Base-by-base conservation (phyloP, 371 early-diverging fungal genomes). In the Haplosporangium sp. region DNA sequence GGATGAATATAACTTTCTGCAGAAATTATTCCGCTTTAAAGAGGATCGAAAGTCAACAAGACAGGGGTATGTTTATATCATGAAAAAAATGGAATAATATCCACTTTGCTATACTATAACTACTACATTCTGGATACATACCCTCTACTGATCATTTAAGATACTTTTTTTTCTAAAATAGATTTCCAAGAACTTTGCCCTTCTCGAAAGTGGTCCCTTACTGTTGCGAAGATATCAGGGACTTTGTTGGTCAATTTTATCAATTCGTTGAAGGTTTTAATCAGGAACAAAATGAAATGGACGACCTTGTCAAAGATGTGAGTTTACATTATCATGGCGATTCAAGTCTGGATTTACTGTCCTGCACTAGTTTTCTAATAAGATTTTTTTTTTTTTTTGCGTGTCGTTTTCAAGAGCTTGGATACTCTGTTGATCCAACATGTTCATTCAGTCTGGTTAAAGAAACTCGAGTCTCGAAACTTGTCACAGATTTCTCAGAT, bases 231-330 rank as follows among this genome's bases (percentile, higher is more conserved):
- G 87, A 89, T 60, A 90, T 96, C 44, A 87, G 90, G 60, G 83
- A 85, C 8, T 94, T 94, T 84, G 91, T 96, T 8, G 77, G 85
- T 50, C 92, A 92, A 59, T 96, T 94, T 69, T 96, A 96, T 82
- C 90, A 89, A 50, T 96, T 96, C 82, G 92, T 94, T 4, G 94
- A 93, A 72, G 95, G 94, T 0, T 95, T 95, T 63, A 88, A 92
- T 39, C 94, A 94, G 71, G 91, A 94, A 42, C 91, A 92, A 66
- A 92, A 92, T 74, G 94, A 94, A 71, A 94, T 96, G 92, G 95
- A 95, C 77, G 95, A 95, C 69, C 88, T 95, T 59, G 85, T 95
- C 63, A 94, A 94, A 81, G 93, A 93, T 83, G 93, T 90, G 69
- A 71, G 61, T 71, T 7, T 9, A 9, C 2, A 20, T 3, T n/a